Evolutionary conservation across 805 yeast species (phyloP).

Genomic region (Nakazawaea molendinolei): DNA sequence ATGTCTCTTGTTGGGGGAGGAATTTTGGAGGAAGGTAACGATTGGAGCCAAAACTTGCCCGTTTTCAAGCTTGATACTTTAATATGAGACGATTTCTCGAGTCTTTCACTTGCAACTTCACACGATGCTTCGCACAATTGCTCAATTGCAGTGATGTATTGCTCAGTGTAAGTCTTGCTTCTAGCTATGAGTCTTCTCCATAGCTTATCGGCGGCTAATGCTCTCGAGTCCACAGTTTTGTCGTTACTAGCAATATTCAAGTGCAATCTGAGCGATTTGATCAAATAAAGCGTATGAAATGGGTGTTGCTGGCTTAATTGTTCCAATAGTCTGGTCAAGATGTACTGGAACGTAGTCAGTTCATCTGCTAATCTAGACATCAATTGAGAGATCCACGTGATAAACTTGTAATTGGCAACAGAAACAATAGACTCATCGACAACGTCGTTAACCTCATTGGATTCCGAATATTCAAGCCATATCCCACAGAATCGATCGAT

Average conservation of each 20-base stretch:
- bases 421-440: slow-evolving; percentile 30
- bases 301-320: slow-evolving; percentile 56
- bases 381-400: slow-evolving; percentile 80
- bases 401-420: slow-evolving; percentile 55
- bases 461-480: slow-evolving; percentile 63
- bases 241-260: slow-evolving; percentile 29
- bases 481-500: slow-evolving; percentile 74
- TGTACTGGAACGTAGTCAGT: slow-evolving; percentile 43
- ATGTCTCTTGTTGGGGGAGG: slow-evolving; percentile 65
- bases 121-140: slow-evolving; percentile 45
- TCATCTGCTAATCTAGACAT: slow-evolving; percentile 60
- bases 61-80: slow-evolving; percentile 28
- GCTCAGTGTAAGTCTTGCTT: slow-evolving; percentile 20
- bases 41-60: slow-evolving; percentile 53
- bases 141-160: slow-evolving; percentile 38
- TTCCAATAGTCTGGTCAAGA: slow-evolving; percentile 40
- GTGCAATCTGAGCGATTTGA: slow-evolving; percentile 51
- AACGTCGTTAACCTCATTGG: slow-evolving; percentile 34
- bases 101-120: slow-evolving; percentile 41
- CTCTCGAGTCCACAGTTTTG: slow-evolving; percentile 33
- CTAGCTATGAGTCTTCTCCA: slow-evolving; percentile 31
- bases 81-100: slow-evolving; percentile 26
- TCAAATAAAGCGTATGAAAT: slow-evolving; percentile 58
- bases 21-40: slow-evolving; percentile 35
- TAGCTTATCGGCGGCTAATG: slow-evolving; percentile 45